Evolutionary conservation across 1,284 basidiomycete genomes (phyloP).

Genomic region (Trametes polyzona): DNA sequence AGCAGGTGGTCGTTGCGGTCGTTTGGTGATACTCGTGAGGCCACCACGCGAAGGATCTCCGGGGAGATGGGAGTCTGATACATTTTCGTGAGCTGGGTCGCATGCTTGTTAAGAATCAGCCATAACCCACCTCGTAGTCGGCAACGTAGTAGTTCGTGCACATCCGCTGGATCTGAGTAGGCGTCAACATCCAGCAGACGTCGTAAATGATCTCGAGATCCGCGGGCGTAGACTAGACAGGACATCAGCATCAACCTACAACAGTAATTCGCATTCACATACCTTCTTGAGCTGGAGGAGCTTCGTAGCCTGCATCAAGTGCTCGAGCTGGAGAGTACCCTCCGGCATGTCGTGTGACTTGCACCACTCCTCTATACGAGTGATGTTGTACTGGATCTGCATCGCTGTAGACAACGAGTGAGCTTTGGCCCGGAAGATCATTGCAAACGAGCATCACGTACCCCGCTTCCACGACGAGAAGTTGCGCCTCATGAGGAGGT

Average conservation of each 20-base stretch:
- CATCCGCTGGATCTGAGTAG: conserved; percentile 99
- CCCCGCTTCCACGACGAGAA: conserved; percentile 99
- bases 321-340: conserved; percentile 95
- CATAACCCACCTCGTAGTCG: conserved; percentile 82
- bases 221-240: conserved; percentile 79
- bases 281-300: conserved; percentile 98
- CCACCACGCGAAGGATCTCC: conserved; percentile 95
- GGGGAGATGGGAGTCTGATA: conserved; percentile 91
- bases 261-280: conserved; percentile 20
- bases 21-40: conserved; percentile 90
- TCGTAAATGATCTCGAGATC: conserved; percentile 99
- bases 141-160: conserved; percentile 99
- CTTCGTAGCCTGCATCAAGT: conserved; percentile 99
- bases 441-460: conserved; percentile 40
- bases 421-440: not conserved
- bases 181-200: conserved; percentile 99
- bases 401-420: conserved; percentile 65
- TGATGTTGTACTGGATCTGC: conserved; percentile 99
- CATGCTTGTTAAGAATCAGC: no score
- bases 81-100: not conserved
- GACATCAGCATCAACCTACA: not conserved
- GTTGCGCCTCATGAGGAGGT: conserved; percentile 97
- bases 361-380: conserved; percentile 97
- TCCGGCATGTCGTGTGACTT: conserved; percentile 99
- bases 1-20: conserved; percentile 96